These are phyloP conservation scores for Climacium dendroides DNA, from an alignment of 225 moss, liverwort and hornwort genomes.

Conservation along the genomic window DNA sequence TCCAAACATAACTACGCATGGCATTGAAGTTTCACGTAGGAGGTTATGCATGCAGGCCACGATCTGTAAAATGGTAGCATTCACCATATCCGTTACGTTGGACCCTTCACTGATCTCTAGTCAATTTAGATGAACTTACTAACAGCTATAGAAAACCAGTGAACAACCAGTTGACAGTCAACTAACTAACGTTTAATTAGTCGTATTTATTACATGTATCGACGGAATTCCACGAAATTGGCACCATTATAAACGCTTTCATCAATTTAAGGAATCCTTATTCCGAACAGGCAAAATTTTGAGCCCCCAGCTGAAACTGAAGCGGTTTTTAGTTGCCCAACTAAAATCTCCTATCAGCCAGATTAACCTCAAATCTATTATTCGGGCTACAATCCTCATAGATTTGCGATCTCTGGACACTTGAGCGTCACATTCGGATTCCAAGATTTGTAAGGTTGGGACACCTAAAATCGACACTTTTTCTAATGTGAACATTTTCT, in stretches of 20 bases:
- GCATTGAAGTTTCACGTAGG: conserved; percentile 17
- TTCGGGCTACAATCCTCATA: too few relatives aligned
- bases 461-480: background rate
- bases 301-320: background rate
- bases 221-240: background rate
- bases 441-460: too few relatives aligned
- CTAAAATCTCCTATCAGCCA: background rate
- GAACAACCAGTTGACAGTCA: conserved; percentile 5
- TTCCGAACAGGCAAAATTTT: background rate
- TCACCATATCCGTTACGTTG: background rate
- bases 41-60: conserved; percentile 3
- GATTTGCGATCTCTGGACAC: background rate
- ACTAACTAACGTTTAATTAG: background rate
- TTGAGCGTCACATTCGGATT: background rate
- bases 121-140: background rate
- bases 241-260: background rate
- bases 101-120: background rate
- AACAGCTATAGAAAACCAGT: background rate
- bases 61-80: background rate
- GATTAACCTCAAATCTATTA: background rate
- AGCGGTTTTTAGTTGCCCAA: background rate
- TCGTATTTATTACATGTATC: background rate
- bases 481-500: background rate
- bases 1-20: background rate
- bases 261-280: background rate